phyloP scores from a whole-genome alignment of 176 grass and related monocot species.

The Carex pumila region DNA sequence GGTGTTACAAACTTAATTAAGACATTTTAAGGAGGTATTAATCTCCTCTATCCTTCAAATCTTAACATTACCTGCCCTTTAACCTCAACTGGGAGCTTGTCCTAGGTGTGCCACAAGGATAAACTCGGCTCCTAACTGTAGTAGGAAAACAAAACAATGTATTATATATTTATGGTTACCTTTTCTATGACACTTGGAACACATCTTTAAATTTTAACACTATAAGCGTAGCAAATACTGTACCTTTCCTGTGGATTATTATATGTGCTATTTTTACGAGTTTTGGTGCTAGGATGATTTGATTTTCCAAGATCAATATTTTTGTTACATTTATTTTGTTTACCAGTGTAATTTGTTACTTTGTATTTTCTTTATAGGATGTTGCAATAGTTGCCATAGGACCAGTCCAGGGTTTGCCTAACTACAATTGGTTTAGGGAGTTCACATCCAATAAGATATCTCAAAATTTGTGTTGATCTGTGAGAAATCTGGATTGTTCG shows the following conservation, averaged over 20 bases:
- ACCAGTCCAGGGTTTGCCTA: slow-evolving; percentile 72
- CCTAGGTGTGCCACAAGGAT: too few relatives aligned
- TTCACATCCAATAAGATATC: too few relatives aligned
- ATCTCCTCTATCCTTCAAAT: too few relatives aligned
- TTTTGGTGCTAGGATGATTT: not conserved
- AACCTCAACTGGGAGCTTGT: too few relatives aligned
- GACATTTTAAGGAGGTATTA: too few relatives aligned
- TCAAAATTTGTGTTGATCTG: too few relatives aligned
- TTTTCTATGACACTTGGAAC: not conserved
- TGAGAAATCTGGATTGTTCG: too few relatives aligned
- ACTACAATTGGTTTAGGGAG: slow-evolving; percentile 97
- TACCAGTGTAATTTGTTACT: slow-evolving; percentile 1
- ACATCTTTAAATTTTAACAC: not conserved
- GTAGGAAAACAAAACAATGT: too few relatives aligned
- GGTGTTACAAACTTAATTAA: too few relatives aligned
- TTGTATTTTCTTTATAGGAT: slow-evolving; percentile 32
- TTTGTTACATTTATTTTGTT: not conserved
- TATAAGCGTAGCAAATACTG: not conserved
- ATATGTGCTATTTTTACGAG: not conserved
- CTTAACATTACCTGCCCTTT: too few relatives aligned
- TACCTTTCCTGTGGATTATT: not conserved
- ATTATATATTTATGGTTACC: too few relatives aligned
- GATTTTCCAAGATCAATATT: not conserved
- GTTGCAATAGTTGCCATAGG: slow-evolving; percentile 87
- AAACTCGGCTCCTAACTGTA: too few relatives aligned